Percentiles rank a stretch among this genome's conserved stretches.
phyloP scores from a whole-genome alignment of 768 basidiomycete genomes.

The Favolaschia claudopus region DNA sequence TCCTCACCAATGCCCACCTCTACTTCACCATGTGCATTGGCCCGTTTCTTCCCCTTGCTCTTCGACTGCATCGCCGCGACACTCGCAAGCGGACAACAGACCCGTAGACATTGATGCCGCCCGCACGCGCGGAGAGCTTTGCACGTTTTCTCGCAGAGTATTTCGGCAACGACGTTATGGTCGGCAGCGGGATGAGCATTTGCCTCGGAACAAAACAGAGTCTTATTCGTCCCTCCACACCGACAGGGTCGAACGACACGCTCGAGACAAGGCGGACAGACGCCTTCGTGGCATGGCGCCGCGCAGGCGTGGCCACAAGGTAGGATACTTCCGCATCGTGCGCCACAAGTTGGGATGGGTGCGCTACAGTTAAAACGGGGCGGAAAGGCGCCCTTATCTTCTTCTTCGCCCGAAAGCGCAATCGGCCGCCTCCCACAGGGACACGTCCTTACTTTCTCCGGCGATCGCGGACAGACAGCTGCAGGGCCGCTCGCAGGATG shows the following conservation, averaged over 20 bases:
- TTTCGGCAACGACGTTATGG: conserved; percentile 50
- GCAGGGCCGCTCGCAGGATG: conserved; percentile 73
- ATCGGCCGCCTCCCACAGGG: conserved; percentile 80
- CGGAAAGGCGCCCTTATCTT: conserved; percentile 43
- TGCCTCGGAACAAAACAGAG: conserved; percentile 62
- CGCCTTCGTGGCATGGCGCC: conserved; percentile 73
- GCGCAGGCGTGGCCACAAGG: conserved; percentile 81
- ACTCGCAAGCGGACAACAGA: conserved; percentile 90
- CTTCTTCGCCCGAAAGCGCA: conserved; percentile 39
- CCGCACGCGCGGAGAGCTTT: conserved; percentile 82
- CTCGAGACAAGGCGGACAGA: conserved; percentile 82
- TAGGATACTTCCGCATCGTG: conserved; percentile 70
- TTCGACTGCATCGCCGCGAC: conserved; percentile 59
- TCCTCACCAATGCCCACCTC: conserved; percentile 58
- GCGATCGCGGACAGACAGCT: conserved; percentile 76
- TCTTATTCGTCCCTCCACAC: conserved; percentile 74
- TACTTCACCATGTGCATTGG: conserved; percentile 27
- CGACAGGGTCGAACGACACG: conserved; percentile 81
- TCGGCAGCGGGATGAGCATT: conserved; percentile 45
- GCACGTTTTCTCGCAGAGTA: conserved; percentile 85
- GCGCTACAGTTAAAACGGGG: conserved; percentile 67
- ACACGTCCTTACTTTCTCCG: conserved; percentile 71
- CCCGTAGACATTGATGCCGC: conserved; percentile 81
- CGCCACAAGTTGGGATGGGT: conserved; percentile 82
- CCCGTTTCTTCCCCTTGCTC: conserved; percentile 67